Conservation (phyloP, 345 rosid species). For the Syzygium oleosum region DNA sequence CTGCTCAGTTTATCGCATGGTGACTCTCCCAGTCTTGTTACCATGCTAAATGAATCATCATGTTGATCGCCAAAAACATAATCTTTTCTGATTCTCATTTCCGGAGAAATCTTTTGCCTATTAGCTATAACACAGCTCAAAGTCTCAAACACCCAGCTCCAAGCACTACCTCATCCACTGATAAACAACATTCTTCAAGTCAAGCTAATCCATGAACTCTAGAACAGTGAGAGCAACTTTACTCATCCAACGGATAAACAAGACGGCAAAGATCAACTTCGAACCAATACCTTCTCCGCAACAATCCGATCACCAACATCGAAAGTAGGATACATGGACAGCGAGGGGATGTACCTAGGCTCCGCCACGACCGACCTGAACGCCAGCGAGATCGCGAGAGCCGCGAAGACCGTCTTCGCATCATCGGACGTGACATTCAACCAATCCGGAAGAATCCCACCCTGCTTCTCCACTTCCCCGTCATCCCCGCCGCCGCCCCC, state of each 20-base stretch:
- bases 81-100: neutral
- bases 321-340: slow-evolving; percentile 98
- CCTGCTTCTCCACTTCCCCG: slow-evolving; percentile 16
- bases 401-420: slow-evolving; percentile 72
- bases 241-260: neutral
- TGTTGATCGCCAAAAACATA: neutral
- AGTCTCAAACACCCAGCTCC: neutral
- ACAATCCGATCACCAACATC: slow-evolving; percentile 92
- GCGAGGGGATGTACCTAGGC: slow-evolving; percentile 91
- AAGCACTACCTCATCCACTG: neutral
- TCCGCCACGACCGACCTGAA: slow-evolving; percentile 83
- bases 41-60: neutral
- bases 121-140: neutral
- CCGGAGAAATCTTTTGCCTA: neutral
- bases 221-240: neutral
- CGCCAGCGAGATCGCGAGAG: slow-evolving; percentile 65
- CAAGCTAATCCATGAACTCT: neutral
- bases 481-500: slow-evolving; percentile 46
- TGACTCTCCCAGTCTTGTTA: neutral
- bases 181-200: neutral
- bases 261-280: neutral
- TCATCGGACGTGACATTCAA: slow-evolving; percentile 60
- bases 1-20: neutral
- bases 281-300: slow-evolving; percentile 73
- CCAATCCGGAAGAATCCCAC: slow-evolving; percentile 77